phyloP scores from a whole-genome alignment of 2,329 filamentous ascomycete species.

The Curvularia lunata region DNA sequence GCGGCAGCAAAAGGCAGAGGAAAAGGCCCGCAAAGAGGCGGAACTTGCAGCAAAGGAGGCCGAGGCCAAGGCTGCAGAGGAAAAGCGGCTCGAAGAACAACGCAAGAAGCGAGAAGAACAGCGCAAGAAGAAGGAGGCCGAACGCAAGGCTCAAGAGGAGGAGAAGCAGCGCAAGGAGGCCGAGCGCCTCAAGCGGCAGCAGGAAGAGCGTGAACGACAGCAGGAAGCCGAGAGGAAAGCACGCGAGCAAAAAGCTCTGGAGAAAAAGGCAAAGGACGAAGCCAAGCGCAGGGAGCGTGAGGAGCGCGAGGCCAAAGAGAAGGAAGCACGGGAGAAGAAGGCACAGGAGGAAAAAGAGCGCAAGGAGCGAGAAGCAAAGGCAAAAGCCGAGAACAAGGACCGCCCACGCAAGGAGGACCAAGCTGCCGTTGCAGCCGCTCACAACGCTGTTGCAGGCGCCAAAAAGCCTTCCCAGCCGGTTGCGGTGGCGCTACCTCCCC shows the following conservation, averaged over 20 bases:
- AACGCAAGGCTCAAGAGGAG: conserved; percentile 89
- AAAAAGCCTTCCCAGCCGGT: conserved; percentile 50
- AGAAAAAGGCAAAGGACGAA: conserved; percentile 77
- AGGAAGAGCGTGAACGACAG: conserved; percentile 85
- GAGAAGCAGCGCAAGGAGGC: conserved; percentile 84
- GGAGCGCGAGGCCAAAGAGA: conserved; percentile 68
- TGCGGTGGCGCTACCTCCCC: conserved; percentile 60
- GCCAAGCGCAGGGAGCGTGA: conserved; percentile 79
- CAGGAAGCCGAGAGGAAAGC: conserved; percentile 84
- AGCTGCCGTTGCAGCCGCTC: conserved; percentile 39
- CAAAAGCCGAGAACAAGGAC: conserved; percentile 51
- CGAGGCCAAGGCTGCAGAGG: conserved; percentile 75
- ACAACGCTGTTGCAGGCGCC: conserved; percentile 33
- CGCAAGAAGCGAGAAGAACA: conserved; percentile 86
- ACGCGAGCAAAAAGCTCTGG: conserved; percentile 77
- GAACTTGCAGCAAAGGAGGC: conserved; percentile 89
- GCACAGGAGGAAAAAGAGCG: conserved; percentile 63
- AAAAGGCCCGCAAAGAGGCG: conserved; percentile 84
- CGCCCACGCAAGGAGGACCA: conserved; percentile 52
- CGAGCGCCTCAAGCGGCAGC: conserved; percentile 77
- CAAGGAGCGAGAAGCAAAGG: conserved; percentile 66
- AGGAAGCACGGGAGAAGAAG: conserved; percentile 73
- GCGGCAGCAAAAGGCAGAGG: conserved; percentile 87
- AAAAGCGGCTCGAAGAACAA: conserved; percentile 80
- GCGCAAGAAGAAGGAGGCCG: conserved; percentile 86